Evolutionary conservation across 208 protist species (phyloP).

Genomic region (Leishmania amazonensis): DNA sequence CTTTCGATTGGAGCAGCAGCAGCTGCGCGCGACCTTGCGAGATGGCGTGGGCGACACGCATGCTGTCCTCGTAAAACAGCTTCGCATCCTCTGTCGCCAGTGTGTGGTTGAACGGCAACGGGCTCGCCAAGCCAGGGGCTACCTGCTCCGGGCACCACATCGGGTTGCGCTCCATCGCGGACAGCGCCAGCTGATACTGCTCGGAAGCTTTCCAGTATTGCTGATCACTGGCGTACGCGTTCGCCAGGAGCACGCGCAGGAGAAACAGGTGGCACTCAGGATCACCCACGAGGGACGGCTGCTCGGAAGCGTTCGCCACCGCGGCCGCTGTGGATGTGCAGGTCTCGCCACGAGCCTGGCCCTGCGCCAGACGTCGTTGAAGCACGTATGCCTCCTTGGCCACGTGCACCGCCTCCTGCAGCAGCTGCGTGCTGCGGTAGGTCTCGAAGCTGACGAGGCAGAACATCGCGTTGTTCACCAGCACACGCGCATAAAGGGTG

Average conservation of each 20-base stretch:
- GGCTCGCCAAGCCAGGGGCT: constrained; percentile 41
- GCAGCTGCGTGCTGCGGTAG: constrained; percentile 39
- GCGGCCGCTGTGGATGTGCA: background rate
- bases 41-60: constrained; percentile 47
- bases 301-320: background rate
- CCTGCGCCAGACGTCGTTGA: constrained; percentile 2
- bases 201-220: constrained; percentile 62
- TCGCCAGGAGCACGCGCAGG: constrained; percentile 77
- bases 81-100: constrained; percentile 64
- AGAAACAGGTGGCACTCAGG: constrained; percentile 25
- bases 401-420: constrained; percentile 50
- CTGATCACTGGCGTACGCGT: constrained; percentile 60
- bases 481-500: constrained; percentile 56
- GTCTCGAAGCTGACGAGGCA: constrained; percentile 65
- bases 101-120: constrained; percentile 35
- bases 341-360: background rate
- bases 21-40: constrained; percentile 54
- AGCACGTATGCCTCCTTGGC: constrained; percentile 20
- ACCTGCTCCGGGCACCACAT: constrained; percentile 47
- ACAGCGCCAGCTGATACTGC: constrained; percentile 50
- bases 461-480: constrained; percentile 76
- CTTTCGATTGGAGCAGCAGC: constrained; percentile 46
- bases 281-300: constrained; percentile 1
- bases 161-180: constrained; percentile 47
- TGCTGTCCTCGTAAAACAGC: constrained; percentile 44